Evolutionary conservation across 2,329 filamentous ascomycete genomes (phyloP).

Genomic region (Talaromyces marneffei): DNA sequence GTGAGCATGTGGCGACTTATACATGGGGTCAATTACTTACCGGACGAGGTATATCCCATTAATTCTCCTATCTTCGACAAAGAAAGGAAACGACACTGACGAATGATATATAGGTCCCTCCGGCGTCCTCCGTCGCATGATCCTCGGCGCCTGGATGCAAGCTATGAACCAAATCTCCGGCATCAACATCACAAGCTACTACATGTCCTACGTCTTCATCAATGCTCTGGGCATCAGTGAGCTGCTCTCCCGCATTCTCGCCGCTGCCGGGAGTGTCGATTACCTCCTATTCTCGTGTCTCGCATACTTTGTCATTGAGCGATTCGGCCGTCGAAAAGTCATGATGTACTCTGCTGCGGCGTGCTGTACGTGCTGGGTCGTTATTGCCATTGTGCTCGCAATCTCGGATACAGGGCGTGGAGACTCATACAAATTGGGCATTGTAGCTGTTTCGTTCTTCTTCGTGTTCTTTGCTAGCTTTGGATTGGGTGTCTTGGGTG

Average conservation of each 20-base stretch:
- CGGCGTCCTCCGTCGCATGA: conserved; percentile 39
- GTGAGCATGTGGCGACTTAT: conserved; percentile 41
- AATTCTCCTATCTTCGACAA: background rate
- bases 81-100: background rate
- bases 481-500: conserved; percentile 37
- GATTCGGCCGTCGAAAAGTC: conserved; percentile 44
- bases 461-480: conserved; percentile 42
- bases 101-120: conserved; percentile 23
- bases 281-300: conserved; percentile 42
- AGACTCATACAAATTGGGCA: conserved; percentile 40
- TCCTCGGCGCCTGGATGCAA: conserved; percentile 42
- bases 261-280: conserved; percentile 43
- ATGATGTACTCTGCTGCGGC: conserved; percentile 47
- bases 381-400: conserved; percentile 43
- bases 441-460: conserved; percentile 40
- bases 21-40: conserved; percentile 42
- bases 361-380: conserved; percentile 46
- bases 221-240: conserved; percentile 36
- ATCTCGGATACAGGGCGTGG: conserved; percentile 18
- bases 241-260: conserved; percentile 37
- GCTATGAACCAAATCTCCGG: conserved; percentile 34
- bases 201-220: conserved; percentile 40
- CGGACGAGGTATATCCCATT: conserved; percentile 25
- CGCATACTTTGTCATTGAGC: conserved; percentile 45
- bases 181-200: conserved; percentile 36